Evolutionary conservation across 129 eudicot genomes (phyloP), one percentile per base, ranked within the genome.

Genomic region (Oenanthe sinensis): DNA sequence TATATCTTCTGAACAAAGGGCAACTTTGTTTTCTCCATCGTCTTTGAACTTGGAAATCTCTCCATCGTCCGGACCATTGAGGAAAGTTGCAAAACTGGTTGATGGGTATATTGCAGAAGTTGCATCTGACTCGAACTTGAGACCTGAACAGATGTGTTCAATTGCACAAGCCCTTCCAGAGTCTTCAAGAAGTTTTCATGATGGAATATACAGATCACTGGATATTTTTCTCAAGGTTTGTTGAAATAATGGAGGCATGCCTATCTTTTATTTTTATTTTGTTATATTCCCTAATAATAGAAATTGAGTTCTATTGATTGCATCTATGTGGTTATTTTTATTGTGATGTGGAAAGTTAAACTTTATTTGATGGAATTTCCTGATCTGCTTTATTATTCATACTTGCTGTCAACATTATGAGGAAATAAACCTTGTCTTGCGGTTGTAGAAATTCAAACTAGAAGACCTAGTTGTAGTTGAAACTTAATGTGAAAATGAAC

Each of bases 101-200:
- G 98, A 95, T 75, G 75, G 81, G 76, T 95, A 95, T 80, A 83
- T 91, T 60, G 98, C 98, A 3, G 98, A 95, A 76, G 87, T 95
- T 88, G 98, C 97, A 62, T 87, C 94, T 48, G 98, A 95, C 80
- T 91, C 85, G 77, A 91, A 92, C 85, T 87, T 95, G 90, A 91
- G 91, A 85, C 91, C 94, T 69, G 89, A 85, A 78, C 90, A 95
- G 87, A 68, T 95, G 48, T 86, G 83, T 43, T 80, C 92, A 2
- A 87, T 95, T 80, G 96, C 89, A 6, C 92, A 83, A 58, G 91
- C 93, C 63, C 91, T 95, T 83, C 98, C 98, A 37, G 98, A 95
- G 82, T 90, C 88, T 30, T 89, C 97, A 37, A 91, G 98, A 85
- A 88, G 88, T 75, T 86, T 90, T 84, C 91, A 88, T 83, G 98